Evolutionary conservation across 2,329 filamentous ascomycete species (phyloP), one percentile per base, ranked within the genome.

Genomic region (Trichoderma sp.): DNA sequence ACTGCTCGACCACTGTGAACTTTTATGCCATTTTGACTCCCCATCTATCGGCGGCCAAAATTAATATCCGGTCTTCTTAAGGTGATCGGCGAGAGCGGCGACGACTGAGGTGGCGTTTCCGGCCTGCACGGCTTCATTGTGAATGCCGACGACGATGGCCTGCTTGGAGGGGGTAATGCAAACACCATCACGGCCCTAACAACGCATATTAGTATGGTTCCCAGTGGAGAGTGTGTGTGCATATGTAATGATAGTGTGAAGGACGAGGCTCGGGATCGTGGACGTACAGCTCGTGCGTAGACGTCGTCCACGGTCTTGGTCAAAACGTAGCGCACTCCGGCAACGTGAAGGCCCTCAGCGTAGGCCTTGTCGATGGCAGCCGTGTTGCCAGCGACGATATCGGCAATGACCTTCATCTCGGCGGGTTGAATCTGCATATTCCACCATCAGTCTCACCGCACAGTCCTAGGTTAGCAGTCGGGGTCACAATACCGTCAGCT

Each of bases 61-160:
- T 86, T 90, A 98, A 87, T 97, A 97, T 75, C 90, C 89, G 75
- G 89, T 85, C 78, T 89, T 88, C 81, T 93, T 90, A 75, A 97
- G 89, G 86, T 98, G 98, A 83, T 97, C 93, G 78, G 89, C 94
- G 74, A 99, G 88, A 78, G 90, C 87, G 86, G 95, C 93, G 76
- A 97, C 92, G 64, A 92, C 93, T 81, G 89, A 89, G 78, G 91
- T 91, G 74, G 93, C 91, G 81, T 92, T 91, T 80, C 93, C 91
- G 67, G 92, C 93, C 81, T 92, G 87, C 76, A 24, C 24, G 24
- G 24, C 24, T 24, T 97, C 93, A 76, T 86, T 87, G 87, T 98
- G 94, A 86, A 97, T 94, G 77, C 90, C 92, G 81, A 99, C 84
- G 80, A 99, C 89, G 81, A 98, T 91, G 77, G 94, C 93, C 84